Conservation (phyloP, 2,329 filamentous ascomycete species). For the Clarireedia hainanense region DNA sequence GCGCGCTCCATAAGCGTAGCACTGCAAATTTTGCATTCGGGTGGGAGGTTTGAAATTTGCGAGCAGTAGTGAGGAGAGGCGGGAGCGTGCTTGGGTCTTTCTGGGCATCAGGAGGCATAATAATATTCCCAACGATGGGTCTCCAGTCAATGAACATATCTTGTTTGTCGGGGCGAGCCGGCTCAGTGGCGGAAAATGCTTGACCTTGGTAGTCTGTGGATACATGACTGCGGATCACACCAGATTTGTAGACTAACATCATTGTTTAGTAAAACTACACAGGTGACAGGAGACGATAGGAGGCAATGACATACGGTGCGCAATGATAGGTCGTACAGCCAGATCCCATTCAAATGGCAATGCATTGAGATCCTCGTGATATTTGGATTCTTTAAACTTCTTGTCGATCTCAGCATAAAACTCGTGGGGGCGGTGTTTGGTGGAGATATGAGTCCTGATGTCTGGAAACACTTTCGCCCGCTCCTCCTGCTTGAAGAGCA, state of each 20-base stretch:
- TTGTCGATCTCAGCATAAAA: slow-evolving; percentile 31
- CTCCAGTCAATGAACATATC: slow-evolving; percentile 40
- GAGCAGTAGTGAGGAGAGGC: slow-evolving; percentile 29
- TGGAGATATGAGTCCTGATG: slow-evolving; percentile 32
- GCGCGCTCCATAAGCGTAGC: slow-evolving; percentile 39
- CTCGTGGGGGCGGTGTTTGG: slow-evolving; percentile 28
- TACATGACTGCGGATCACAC: slow-evolving; percentile 33
- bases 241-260: slow-evolving; percentile 37
- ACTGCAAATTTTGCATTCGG: slow-evolving; percentile 34
- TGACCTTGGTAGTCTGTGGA: slow-evolving; percentile 27
- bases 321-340: slow-evolving; percentile 34
- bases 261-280: background rate
- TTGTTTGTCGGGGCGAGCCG: slow-evolving; percentile 25
- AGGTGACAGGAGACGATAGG: background rate
- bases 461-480: slow-evolving; percentile 33
- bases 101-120: slow-evolving; percentile 23
- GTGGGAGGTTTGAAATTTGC: slow-evolving; percentile 23
- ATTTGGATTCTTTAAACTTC: slow-evolving; percentile 11
- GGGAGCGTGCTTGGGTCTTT: slow-evolving; percentile 30
- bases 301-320: slow-evolving; percentile 27
- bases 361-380: slow-evolving; percentile 23
- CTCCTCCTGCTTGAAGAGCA: slow-evolving; percentile 34
- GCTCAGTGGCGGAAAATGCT: slow-evolving; percentile 33
- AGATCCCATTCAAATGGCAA: slow-evolving; percentile 35
- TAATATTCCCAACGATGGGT: slow-evolving; percentile 19